These are phyloP conservation scores for Sequoiadendron giganteum DNA, from an alignment of 75 land plant species.

Conservation along the genomic window DNA sequence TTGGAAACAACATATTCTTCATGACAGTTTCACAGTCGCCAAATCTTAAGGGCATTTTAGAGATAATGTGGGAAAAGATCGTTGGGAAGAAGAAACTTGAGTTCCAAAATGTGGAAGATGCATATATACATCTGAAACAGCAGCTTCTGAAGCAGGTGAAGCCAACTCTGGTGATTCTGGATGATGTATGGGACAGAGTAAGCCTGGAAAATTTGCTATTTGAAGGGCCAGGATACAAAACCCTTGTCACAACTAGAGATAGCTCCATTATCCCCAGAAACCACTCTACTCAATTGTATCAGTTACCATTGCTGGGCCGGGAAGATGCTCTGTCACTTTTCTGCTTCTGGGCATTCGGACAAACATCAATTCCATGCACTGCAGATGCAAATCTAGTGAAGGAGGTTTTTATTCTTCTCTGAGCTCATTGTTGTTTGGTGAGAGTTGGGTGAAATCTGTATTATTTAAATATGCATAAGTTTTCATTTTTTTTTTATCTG, in stretches of 20 bases:
- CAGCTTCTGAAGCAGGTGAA: not conserved
- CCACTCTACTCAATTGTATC: slow-evolving; percentile 13
- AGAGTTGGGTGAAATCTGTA: not conserved
- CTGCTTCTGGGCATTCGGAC: slow-evolving; percentile 51
- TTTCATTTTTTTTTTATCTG: not conserved
- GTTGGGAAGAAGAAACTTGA: not conserved
- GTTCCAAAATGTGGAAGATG: not conserved
- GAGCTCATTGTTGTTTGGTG: not conserved
- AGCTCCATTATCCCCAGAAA: slow-evolving; percentile 26
- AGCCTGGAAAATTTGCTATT: slow-evolving; percentile 40
- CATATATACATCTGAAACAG: not conserved
- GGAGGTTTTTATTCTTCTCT: slow-evolving; percentile 25
- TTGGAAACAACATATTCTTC: slow-evolving; percentile 35
- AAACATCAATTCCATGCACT: slow-evolving; percentile 29
- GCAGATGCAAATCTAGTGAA: slow-evolving; percentile 37
- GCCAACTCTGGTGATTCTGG: slow-evolving; percentile 37
- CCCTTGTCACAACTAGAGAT: slow-evolving; percentile 35
- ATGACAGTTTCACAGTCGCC: slow-evolving; percentile 62
- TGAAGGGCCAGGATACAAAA: slow-evolving; percentile 36
- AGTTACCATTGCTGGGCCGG: slow-evolving; percentile 37
- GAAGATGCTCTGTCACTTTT: slow-evolving; percentile 46
- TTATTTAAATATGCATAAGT: not conserved
- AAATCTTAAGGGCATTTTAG: not conserved
- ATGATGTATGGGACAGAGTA: slow-evolving; percentile 52
- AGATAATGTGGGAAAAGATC: slow-evolving; percentile 32